phyloP scores from a whole-genome alignment of 2,329 filamentous ascomycete genomes.

The Diaporthe australafricana region DNA sequence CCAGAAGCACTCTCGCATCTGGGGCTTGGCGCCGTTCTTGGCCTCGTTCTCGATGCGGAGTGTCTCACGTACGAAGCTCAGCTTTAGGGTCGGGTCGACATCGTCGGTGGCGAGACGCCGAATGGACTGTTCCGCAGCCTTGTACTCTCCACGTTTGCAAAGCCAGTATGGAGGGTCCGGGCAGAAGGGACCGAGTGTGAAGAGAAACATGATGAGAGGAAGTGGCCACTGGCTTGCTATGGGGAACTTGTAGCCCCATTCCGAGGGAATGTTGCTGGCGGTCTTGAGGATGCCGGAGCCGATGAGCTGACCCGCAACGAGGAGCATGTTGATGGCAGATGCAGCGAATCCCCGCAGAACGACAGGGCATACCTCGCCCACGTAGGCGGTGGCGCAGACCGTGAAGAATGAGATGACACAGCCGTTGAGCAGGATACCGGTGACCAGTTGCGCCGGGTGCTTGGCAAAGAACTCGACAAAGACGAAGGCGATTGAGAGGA shows the following conservation, averaged over 20 bases:
- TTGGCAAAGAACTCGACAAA: constrained; percentile 60
- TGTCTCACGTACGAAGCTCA: constrained; percentile 46
- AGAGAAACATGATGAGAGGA: constrained; percentile 30
- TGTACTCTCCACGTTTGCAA: constrained; percentile 28
- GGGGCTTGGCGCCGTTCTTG: constrained; percentile 34
- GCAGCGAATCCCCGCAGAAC: constrained; percentile 46
- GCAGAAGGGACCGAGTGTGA: constrained; percentile 8
- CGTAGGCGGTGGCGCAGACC: constrained; percentile 48
- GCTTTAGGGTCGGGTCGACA: constrained; percentile 42
- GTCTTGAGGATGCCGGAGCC: constrained; percentile 36
- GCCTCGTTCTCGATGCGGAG: constrained; percentile 41
- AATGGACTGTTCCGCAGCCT: constrained; percentile 21
- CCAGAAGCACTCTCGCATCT: constrained; percentile 43
- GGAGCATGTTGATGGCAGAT: constrained; percentile 46
- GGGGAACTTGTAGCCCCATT: constrained; percentile 31
- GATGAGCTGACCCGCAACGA: constrained; percentile 48
- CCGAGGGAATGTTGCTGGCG: constrained; percentile 5
- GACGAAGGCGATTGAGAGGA: constrained; percentile 50
- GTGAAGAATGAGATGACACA: constrained; percentile 58
- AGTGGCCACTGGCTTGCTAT: constrained; percentile 32
- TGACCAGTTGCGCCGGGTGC: constrained; percentile 53
- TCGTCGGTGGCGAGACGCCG: constrained; percentile 22
- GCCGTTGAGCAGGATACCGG: constrained; percentile 59
- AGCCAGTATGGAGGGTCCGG: constrained; percentile 34
- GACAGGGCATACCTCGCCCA: constrained; percentile 46